These are phyloP conservation scores for Pythium dissimile DNA, from an alignment of 352 stramenopile genomes.

Conservation along the genomic window DNA sequence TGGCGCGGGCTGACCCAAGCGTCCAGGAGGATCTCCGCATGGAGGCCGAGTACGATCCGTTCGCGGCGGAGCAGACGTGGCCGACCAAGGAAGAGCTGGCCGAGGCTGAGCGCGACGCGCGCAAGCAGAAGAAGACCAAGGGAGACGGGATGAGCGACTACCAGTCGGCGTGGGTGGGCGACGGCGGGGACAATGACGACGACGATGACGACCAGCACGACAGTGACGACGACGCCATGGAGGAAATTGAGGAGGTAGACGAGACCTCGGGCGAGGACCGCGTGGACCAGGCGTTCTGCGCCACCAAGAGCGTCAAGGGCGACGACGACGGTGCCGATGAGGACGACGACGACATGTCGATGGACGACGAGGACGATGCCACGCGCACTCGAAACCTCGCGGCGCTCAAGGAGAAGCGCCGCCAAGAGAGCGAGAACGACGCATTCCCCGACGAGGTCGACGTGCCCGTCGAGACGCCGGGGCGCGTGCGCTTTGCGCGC, in stretches of 20 bases:
- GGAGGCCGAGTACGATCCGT: constrained; percentile 90
- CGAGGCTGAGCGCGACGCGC: constrained; percentile 65
- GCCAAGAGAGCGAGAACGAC: constrained; percentile 90
- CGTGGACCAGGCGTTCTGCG: constrained; percentile 81
- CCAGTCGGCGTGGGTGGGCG: constrained; percentile 93
- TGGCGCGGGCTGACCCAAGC: constrained; percentile 60
- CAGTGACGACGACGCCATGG: constrained; percentile 36
- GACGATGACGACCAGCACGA: constrained; percentile 66
- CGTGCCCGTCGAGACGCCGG: constrained; percentile 49
- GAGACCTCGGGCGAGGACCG: constrained; percentile 45
- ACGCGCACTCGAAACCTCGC: constrained; percentile 31
- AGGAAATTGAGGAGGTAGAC: constrained; percentile 20
- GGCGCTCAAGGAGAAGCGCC: constrained; percentile 76
- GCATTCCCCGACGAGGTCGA: constrained; percentile 96
- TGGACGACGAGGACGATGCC: constrained; percentile 67
- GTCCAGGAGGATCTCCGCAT: constrained; percentile 82
- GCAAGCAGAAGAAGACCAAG: constrained; percentile 57
- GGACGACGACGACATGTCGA: constrained; percentile 74
- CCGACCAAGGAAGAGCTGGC: constrained; percentile 94
- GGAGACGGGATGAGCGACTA: constrained; percentile 88
- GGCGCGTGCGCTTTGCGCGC: constrained; percentile 72
- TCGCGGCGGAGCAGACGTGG: constrained; percentile 98
- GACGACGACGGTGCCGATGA: constrained; percentile 51
- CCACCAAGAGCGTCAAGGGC: constrained; percentile 51
- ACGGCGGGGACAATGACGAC: constrained; percentile 51